phyloP scores from a whole-genome alignment of 2,329 filamentous ascomycete species.

The Fusarium palustre region DNA sequence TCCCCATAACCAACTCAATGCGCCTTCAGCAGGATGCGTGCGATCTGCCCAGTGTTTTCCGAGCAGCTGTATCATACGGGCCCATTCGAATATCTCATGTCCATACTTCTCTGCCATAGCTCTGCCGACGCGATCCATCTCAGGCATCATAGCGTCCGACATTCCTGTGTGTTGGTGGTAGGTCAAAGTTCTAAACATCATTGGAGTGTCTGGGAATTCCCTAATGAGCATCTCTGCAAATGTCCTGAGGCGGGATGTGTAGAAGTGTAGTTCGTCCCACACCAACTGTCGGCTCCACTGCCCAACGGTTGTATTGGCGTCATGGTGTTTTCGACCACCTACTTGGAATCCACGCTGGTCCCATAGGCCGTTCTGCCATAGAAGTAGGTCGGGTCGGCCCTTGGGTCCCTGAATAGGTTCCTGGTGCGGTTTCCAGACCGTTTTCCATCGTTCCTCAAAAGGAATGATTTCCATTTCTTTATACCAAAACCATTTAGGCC shows the following conservation, averaged over 20 bases:
- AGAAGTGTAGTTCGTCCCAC: slow-evolving; percentile 12
- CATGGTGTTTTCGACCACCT: slow-evolving; percentile 2
- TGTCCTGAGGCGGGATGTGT: background rate
- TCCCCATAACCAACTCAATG: slow-evolving; percentile 10
- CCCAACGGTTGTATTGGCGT: background rate
- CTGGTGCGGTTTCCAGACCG: background rate
- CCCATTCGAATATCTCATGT: slow-evolving; percentile 13
- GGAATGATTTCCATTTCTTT: slow-evolving; percentile 4
- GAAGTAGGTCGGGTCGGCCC: background rate
- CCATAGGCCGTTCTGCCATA: slow-evolving; percentile 11
- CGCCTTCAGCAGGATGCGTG: background rate
- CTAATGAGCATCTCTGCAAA: background rate
- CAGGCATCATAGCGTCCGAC: background rate
- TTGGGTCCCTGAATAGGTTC: background rate
- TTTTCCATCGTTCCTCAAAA: slow-evolving; percentile 10
- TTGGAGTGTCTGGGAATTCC: background rate
- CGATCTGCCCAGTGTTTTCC: background rate
- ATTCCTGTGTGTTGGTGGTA: slow-evolving; percentile 8
- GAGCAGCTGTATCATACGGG: background rate
- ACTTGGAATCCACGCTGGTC: slow-evolving; percentile 7
- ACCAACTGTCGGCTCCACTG: background rate
- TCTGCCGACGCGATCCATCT: slow-evolving; percentile 14
- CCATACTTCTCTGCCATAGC: slow-evolving; percentile 4
- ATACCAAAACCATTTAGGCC: slow-evolving; percentile 9
- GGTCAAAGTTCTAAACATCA: slow-evolving; percentile 6